Conservation (phyloP, 1,284 basidiomycete species). For the Bondarzewia mesenterica region DNA sequence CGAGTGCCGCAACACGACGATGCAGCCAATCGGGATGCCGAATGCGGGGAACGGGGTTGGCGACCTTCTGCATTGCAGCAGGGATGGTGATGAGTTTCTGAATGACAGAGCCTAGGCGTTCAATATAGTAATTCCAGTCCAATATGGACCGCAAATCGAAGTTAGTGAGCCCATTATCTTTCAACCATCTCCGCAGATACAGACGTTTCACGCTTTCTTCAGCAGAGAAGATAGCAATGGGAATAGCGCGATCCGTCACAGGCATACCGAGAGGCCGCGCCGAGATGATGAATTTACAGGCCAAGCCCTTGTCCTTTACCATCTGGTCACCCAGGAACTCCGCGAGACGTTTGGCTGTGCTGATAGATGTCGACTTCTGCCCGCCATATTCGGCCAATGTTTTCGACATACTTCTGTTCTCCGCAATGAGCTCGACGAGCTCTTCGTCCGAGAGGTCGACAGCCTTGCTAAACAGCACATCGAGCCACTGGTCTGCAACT, state of each 20-base stretch:
- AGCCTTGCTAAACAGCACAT: slow-evolving; percentile 87
- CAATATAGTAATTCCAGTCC: slow-evolving; percentile 99
- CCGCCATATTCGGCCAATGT: slow-evolving; percentile 93
- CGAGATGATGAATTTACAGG: slow-evolving; percentile 99
- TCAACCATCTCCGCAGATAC: slow-evolving; percentile 95
- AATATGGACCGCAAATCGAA: slow-evolving; percentile 94
- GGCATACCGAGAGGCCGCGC: slow-evolving; percentile 90
- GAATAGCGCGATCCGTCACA: slow-evolving; percentile 95
- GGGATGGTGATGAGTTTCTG: slow-evolving; percentile 99
- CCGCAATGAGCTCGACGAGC: slow-evolving; percentile 95
- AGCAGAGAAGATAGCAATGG: slow-evolving; percentile 98
- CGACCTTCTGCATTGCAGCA: slow-evolving; percentile 95
- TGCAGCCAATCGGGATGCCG: slow-evolving; percentile 98
- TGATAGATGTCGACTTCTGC: slow-evolving; percentile 98
- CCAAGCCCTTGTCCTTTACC: slow-evolving; percentile 99
- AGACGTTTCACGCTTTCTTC: slow-evolving; percentile 86
- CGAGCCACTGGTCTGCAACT: slow-evolving; percentile 96
- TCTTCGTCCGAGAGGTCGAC: slow-evolving; percentile 85
- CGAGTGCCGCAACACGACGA: slow-evolving; percentile 79
- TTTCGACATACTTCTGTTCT: slow-evolving; percentile 97
- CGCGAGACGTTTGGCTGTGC: slow-evolving; percentile 89
- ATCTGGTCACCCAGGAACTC: slow-evolving; percentile 98
- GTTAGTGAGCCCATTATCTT: slow-evolving; percentile 81
- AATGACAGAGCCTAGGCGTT: slow-evolving; percentile 94
- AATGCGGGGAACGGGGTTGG: slow-evolving; percentile 94